Base-by-base conservation (phyloP, 192 early-diverging fungal genomes). In the Geosiphon pyriformis region DNA sequence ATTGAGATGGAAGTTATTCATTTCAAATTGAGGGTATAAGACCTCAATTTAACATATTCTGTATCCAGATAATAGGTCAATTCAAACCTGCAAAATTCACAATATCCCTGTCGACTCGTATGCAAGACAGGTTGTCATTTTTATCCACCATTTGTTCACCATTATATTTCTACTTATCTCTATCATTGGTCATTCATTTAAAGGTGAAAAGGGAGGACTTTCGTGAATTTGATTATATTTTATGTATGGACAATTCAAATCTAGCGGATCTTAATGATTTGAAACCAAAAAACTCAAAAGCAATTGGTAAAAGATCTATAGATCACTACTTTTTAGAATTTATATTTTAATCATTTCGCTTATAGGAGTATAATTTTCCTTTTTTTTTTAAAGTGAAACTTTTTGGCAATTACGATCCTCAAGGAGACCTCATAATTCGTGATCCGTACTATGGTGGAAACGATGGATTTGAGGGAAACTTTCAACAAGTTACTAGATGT, bases 201-300 rank as follows among this genome's bases (percentile, higher is more conserved):
- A 42, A 80, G 81, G 73, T 83, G 12, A 46, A 50, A 11, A 65
- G 63, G 7, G 52, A 61, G 0, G 87, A 98, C 67, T 96, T 90
- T 74, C 33, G 58, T 1, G 46, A 75, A 2, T 98, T 91, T 56
- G 89, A 94, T 61, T 89, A 90, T 60, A 87, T 98, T 54, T 80
- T 98, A 23, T 93, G 91, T 74, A 96, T 96, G 94, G 95, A 98
- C 67, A 77, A 86, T 29, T 78, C 82, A 55, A 94, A 94, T 73
- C 70, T 93, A 31, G 37, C 65, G 3, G 82, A 92, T 68, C 61
- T 91, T 42, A 71, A 80, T 68, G 67, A 69, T 1, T 72, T 74
- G 59, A 67, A 70, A 18, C 72, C 76, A 2, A 70, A 70, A 46
- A 68, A 55, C 3, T 61, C 73, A 37, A 74, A 59, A 34, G 62